Evolutionary conservation across 352 stramenopile genomes (phyloP).

Genomic region (Lagenidium giganteum): DNA sequence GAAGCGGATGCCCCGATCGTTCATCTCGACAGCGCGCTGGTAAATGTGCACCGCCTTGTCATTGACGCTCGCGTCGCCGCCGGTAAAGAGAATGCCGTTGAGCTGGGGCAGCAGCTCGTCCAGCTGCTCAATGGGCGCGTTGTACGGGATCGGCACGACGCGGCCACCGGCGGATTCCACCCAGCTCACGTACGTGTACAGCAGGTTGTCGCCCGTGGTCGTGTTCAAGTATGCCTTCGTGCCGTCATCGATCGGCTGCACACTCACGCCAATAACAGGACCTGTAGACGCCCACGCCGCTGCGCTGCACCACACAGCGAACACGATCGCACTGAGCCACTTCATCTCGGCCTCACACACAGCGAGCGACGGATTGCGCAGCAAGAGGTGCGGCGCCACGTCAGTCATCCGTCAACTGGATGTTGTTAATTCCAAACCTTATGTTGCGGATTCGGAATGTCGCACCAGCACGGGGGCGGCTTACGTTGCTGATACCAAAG

Average conservation of each 20-base stretch:
- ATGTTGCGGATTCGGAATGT: too few species aligned
- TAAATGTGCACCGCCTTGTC: conserved; percentile 51
- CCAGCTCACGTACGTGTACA: conserved; percentile 81
- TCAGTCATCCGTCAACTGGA: too few species aligned
- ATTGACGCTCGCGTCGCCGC: conserved; percentile 49
- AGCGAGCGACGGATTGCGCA: too few species aligned
- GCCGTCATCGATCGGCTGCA: conserved; percentile 40
- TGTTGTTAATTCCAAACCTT: too few species aligned
- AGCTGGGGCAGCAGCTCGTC: conserved; percentile 51
- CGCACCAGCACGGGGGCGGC: too few species aligned
- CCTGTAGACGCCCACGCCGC: too few species aligned
- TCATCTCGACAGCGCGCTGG: conserved; percentile 52
- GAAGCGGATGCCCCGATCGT: conserved; percentile 63
- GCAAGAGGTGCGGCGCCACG: too few species aligned
- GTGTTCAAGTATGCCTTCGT: too few species aligned
- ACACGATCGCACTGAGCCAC: too few species aligned
- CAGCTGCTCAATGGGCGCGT: conserved; percentile 50
- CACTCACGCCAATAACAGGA: conserved; percentile 13
- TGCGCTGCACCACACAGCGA: too few species aligned
- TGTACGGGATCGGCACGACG: conserved; percentile 73
- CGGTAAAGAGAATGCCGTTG: conserved; percentile 67
- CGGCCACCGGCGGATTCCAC: conserved; percentile 66
- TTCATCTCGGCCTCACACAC: too few species aligned
- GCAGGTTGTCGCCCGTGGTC: conserved; percentile 69
- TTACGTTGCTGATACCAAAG: too few species aligned